phyloP scores from a whole-genome alignment of 2,329 filamentous ascomycete genomes.

The Stachybotrys echinatus region DNA sequence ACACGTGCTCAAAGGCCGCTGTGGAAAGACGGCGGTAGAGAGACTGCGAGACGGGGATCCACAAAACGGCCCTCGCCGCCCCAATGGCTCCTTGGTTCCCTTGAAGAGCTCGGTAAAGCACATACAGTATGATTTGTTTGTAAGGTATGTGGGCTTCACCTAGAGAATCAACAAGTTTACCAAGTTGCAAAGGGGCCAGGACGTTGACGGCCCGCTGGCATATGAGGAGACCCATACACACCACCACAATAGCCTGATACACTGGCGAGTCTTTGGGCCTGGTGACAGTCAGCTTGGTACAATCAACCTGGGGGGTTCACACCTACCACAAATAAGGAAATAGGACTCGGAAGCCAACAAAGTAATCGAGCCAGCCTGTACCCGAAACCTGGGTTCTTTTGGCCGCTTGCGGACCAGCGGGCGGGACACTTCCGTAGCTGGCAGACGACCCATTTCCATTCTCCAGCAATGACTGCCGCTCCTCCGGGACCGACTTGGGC shows the following conservation, averaged over 20 bases:
- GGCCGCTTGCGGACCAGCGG: slow-evolving; percentile 8
- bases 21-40: slow-evolving; percentile 35
- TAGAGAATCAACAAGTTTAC: slow-evolving; percentile 32
- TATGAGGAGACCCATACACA: slow-evolving; percentile 35
- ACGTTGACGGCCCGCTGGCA: slow-evolving; percentile 38
- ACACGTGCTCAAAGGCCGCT: slow-evolving; percentile 42
- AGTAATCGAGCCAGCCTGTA: slow-evolving; percentile 39
- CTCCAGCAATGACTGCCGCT: slow-evolving; percentile 32
- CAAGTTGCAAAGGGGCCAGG: slow-evolving; percentile 36
- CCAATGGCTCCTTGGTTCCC: slow-evolving; percentile 39
- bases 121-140: slow-evolving; percentile 35
- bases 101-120: slow-evolving; percentile 38
- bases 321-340: slow-evolving; percentile 40
- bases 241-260: slow-evolving; percentile 33
- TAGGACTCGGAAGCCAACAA: slow-evolving; percentile 37
- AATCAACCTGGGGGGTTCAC: neutral
- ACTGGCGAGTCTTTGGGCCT: slow-evolving; percentile 36
- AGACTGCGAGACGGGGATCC: slow-evolving; percentile 41
- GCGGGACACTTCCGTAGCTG: slow-evolving; percentile 20
- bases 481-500: slow-evolving; percentile 23
- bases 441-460: slow-evolving; percentile 24
- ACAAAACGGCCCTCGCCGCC: slow-evolving; percentile 35
- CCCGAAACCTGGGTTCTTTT: slow-evolving; percentile 25
- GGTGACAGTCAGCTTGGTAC: slow-evolving; percentile 6
- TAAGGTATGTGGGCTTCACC: slow-evolving; percentile 35